Conservation (phyloP, 2,329 filamentous ascomycete species). For the Ophiostoma quercus region DNA sequence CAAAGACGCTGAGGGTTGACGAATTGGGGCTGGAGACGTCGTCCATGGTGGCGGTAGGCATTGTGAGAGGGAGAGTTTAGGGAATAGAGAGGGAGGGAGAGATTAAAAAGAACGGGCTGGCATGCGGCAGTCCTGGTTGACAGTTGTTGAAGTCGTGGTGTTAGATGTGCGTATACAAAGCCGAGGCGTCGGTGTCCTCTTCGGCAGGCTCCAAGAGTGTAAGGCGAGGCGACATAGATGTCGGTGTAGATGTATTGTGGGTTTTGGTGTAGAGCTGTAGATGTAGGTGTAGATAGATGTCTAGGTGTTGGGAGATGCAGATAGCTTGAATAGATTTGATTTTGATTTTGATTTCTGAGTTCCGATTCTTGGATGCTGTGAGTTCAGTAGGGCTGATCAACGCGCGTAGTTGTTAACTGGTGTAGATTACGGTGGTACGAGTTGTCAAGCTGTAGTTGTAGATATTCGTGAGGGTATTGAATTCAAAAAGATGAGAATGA, state of each 20-base stretch:
- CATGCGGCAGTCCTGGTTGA: constrained; percentile 10
- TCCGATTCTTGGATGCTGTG: too few species aligned
- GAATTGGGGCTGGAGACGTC: constrained; percentile 27
- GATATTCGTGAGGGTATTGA: background rate
- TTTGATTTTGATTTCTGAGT: too few species aligned
- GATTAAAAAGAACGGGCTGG: background rate
- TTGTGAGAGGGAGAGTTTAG: background rate
- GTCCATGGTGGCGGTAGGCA: constrained; percentile 23
- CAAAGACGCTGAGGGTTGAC: constrained; percentile 27
- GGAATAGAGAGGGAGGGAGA: background rate
- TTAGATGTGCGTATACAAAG: background rate
- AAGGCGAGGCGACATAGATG: constrained; percentile 25
- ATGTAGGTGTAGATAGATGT: background rate
- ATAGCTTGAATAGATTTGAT: too few species aligned
- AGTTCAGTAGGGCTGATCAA: background rate
- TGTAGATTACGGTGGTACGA: background rate
- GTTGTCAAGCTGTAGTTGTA: background rate
- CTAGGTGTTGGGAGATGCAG: background rate
- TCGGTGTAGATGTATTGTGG: background rate
- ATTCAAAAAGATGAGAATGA: background rate
- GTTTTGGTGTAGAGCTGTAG: background rate
- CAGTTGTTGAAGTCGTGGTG: background rate
- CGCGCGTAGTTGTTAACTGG: background rate
- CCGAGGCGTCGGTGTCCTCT: constrained; percentile 20
- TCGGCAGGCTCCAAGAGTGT: constrained; percentile 24